Evolutionary conservation across 352 stramenopile species (phyloP), one percentile per base, ranked within the genome.

Genomic region (Plasmopara halstedii): DNA sequence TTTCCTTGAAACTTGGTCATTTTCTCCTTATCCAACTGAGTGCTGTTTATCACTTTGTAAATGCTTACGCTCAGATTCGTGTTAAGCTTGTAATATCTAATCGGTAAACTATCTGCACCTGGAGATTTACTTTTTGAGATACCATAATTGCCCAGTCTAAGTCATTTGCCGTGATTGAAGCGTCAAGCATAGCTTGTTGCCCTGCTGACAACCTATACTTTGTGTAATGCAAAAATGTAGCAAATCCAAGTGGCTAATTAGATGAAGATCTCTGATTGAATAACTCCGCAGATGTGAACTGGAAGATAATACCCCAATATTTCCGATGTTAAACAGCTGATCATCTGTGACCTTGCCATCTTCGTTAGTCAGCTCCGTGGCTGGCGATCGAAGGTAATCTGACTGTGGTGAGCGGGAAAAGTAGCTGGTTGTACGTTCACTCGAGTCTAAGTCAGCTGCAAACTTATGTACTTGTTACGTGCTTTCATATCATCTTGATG

Each of bases 1-100:
- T 4, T 44, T 20, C 6, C 51, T 27, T 59, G 44, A 14, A 60
- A 54, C 27, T 53, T 59, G 0, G 51, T 59, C 52, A 60, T 50
- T 23, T 47, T 42, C 1, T 32, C 39, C 18, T 37, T 40, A 4
- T 34, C 0, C 17, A 50, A 5, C 27, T 60, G 52, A 32, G 19
- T 40, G 6, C 21, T 37, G 32, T 53, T 20, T 11, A 46, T 25
- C 10, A 59, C 43, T 42, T 53, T 39, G 32, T 42, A 53, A 6
- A 53, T 53, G 9, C 26, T 7, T 4, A 45, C 38, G 43, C 44
- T 46, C 2, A 23, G 23, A 19, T 2, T 44, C 1, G 43, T 23
- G 1, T 23, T 26, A 20, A 50, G 2, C 19, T 59, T 50, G 39
- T 59, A 53, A 33, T 59, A 59, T 19, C 54, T 39, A 8, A 54